phyloP scores from a whole-genome alignment of 139 green algal genomes.

The Chlamydomonas sp. region DNA sequence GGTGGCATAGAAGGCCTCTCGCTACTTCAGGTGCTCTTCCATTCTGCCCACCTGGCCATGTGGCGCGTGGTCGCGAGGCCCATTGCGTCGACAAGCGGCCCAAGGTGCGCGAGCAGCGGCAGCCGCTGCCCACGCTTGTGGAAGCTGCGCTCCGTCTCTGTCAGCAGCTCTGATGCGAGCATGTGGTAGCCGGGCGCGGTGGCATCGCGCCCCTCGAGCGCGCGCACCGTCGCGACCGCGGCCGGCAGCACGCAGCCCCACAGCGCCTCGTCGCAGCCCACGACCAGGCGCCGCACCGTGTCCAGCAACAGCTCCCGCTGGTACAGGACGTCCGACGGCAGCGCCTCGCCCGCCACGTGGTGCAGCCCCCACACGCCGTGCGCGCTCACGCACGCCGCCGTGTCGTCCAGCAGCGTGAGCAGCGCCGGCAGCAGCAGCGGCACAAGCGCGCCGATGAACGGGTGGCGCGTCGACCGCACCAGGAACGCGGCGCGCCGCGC shows the following conservation, averaged over 20 bases:
- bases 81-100: conserved; percentile 16
- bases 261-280: conserved; percentile 35
- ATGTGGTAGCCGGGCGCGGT: conserved; percentile 17
- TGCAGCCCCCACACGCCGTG: conserved; percentile 36
- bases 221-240: conserved; percentile 16
- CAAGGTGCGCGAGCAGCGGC: conserved; percentile 14
- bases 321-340: conserved; percentile 3
- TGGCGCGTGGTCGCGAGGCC: conserved; percentile 29
- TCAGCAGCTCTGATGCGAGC: conserved; percentile 27
- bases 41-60: conserved; percentile 5
- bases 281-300: conserved; percentile 19
- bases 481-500: conserved; percentile 37
- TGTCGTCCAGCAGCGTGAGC: conserved; percentile 34
- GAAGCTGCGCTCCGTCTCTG: conserved; percentile 27
- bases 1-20: background rate
- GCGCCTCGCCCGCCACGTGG: conserved; percentile 20
- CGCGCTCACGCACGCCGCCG: conserved; percentile 20
- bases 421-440: conserved; percentile 19
- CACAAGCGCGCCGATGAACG: conserved; percentile 4
- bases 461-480: conserved; percentile 16
- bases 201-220: conserved; percentile 14
- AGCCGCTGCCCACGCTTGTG: conserved; percentile 18
- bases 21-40: background rate
- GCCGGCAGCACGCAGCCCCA: conserved; percentile 33
- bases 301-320: conserved; percentile 35